phyloP scores from a whole-genome alignment of 345 rosid species.

The Citrus cavaleriei region DNA sequence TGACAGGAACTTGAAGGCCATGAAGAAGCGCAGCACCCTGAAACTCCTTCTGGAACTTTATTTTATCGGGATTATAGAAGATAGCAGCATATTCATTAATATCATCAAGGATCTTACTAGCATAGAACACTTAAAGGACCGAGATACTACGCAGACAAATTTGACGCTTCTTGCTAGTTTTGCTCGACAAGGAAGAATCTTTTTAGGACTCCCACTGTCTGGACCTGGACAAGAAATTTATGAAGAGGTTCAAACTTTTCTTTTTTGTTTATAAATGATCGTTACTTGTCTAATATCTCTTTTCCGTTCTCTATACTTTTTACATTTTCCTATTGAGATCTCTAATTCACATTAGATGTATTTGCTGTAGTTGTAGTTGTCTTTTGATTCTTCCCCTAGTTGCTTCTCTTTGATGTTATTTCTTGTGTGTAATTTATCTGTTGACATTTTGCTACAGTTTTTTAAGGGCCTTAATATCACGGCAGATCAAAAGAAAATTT shows the following conservation, averaged over 20 bases:
- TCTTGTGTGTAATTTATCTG: slow-evolving; percentile 11
- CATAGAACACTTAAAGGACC: slow-evolving; percentile 78
- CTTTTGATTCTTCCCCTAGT: background rate
- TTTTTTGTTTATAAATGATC: background rate
- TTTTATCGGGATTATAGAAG: slow-evolving; percentile 94
- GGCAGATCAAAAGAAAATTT: slow-evolving; percentile 80
- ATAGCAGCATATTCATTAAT: slow-evolving; percentile 64
- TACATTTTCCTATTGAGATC: background rate
- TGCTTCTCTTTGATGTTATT: background rate
- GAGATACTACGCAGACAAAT: slow-evolving; percentile 89
- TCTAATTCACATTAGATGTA: background rate
- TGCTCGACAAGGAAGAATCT: slow-evolving; percentile 96
- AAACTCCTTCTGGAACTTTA: slow-evolving; percentile 90
- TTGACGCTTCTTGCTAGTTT: slow-evolving; percentile 91
- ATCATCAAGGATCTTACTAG: slow-evolving; percentile 86
- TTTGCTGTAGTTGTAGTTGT: background rate
- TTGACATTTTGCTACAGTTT: slow-evolving; percentile 54
- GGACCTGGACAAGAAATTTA: slow-evolving; percentile 86
- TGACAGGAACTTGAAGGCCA: slow-evolving; percentile 81
- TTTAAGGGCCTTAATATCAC: slow-evolving; percentile 73
- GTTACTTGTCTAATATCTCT: background rate
- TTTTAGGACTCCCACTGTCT: slow-evolving; percentile 85
- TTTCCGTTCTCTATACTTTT: background rate
- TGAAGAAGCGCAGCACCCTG: slow-evolving; percentile 92
- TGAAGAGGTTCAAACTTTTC: slow-evolving; percentile 60